Conservation (phyloP, 306 rosid species). For the Hylodesmum podocarpum region DNA sequence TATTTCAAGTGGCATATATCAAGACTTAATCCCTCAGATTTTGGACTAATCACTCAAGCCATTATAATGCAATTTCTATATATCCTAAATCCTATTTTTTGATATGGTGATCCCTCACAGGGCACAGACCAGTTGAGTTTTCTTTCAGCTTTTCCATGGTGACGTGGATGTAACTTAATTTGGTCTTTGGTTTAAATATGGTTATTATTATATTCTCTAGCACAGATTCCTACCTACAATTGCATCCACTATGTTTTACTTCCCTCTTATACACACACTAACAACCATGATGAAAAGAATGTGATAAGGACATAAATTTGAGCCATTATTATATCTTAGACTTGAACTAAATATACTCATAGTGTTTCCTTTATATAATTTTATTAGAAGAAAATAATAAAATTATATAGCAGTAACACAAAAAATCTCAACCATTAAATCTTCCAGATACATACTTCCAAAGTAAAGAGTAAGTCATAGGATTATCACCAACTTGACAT, state of each 20-base stretch:
- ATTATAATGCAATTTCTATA: not conserved
- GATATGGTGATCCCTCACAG: not conserved
- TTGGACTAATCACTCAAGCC: not conserved
- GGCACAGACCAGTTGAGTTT: not conserved
- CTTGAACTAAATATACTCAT: not conserved
- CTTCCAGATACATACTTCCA: not conserved
- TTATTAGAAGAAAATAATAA: not conserved
- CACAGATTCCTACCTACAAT: not conserved
- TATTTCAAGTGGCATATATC: not conserved
- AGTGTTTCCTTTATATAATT: not conserved
- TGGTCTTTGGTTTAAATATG: not conserved
- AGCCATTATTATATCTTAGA: not conserved
- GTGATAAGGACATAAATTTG: not conserved
- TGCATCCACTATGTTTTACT: not conserved
- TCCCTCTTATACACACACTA: not conserved
- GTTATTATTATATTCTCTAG: not conserved
- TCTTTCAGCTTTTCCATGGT: not conserved
- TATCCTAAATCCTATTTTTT: not conserved
- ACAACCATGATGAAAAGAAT: not conserved
- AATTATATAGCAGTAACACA: not conserved
- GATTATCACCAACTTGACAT: not conserved
- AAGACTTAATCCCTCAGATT: not conserved
- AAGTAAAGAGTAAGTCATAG: not conserved
- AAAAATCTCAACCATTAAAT: not conserved
- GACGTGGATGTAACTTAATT: not conserved